Evolutionary conservation across 805 yeast species (phyloP), one percentile per base, ranked within the genome.

Genomic region (Priceomyces carsonii): DNA sequence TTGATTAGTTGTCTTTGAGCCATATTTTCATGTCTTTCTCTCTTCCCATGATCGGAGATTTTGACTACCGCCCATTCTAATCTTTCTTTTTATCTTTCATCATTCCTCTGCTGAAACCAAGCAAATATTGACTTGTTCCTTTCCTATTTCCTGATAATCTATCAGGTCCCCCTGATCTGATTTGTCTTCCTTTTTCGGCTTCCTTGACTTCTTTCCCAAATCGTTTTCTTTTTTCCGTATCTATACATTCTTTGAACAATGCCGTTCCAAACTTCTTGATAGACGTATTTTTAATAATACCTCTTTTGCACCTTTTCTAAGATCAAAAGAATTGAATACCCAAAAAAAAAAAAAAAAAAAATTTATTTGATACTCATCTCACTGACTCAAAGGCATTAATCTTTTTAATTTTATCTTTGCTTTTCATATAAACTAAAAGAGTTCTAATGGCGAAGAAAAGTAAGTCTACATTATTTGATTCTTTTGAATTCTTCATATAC

Each of bases 381-480:
- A 8, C 10, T 10, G 9, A 21, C 24, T 8, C 10, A 21, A 21
- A 29, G 5, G 12, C 15, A 7, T 12, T 8, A n/a, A 25, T n/a
- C 28, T n/a, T n/a, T n/a, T n/a, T n/a, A n/a, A n/a, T n/a, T n/a
- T n/a, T n/a, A n/a, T n/a, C n/a, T n/a, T n/a, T n/a, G n/a, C n/a
- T n/a, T n/a, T n/a, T n/a, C n/a, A n/a, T n/a, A n/a, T n/a, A n/a
- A n/a, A n/a, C n/a, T n/a, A n/a, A n/a, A n/a, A n/a, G n/a, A 26
- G 9, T 14, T 6, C 15, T 6, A 35, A 66, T 67, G 73, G 71
- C 66, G 16, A 66, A 59, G 43, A 67, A 66, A 46, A 44, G 70
- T 65, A 59, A 33, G 71, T 59, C 8, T 12, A 18, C 8, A 10
- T 6, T 18, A 18, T 21, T n/a, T n/a, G 6, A 20, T 14, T 19